Percentiles rank a stretch among this genome's conserved stretches.
Conservation (phyloP, 768 basidiomycete genomes). For the Russula vinacea region DNA sequence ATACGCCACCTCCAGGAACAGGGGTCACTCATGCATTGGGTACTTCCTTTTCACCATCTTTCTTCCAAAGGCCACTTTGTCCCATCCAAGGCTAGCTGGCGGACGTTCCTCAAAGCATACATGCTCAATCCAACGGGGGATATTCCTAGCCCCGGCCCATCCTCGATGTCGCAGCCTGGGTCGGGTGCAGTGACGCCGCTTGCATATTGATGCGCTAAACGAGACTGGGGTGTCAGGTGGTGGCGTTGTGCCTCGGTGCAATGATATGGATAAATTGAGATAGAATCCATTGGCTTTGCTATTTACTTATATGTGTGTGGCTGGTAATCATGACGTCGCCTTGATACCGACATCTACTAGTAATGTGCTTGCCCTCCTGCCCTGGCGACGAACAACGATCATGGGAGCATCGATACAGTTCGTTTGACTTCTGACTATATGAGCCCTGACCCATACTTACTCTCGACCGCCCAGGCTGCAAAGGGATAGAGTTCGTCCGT, state of each 20-base stretch:
- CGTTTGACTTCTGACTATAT: neutral
- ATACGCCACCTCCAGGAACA: neutral
- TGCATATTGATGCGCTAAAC: neutral
- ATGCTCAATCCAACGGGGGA: constrained; percentile 50
- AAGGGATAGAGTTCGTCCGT: constrained; percentile 8
- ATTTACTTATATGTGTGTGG: constrained; percentile 1
- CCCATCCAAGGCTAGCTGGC: constrained; percentile 73
- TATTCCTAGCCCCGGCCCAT: constrained; percentile 45
- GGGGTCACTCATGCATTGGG: neutral
- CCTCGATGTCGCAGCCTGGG: constrained; percentile 38
- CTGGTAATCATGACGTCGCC: constrained; percentile 5
- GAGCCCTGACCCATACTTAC: neutral
- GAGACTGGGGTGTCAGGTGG: constrained; percentile 5
- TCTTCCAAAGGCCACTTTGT: constrained; percentile 68
- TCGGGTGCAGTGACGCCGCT: constrained; percentile 51
- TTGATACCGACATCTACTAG: constrained; percentile 7
- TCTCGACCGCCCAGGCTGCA: neutral
- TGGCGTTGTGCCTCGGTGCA: constrained; percentile 15
- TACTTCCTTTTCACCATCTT: neutral
- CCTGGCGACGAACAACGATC: neutral
- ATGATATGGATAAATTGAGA: constrained; percentile 9
- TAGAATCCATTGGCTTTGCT: constrained; percentile 9
- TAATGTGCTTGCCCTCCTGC: neutral
- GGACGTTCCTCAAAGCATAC: constrained; percentile 68
- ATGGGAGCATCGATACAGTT: neutral